Conservation (phyloP, 2,329 filamentous ascomycete species). For the Trichocomaceae sp. region DNA sequence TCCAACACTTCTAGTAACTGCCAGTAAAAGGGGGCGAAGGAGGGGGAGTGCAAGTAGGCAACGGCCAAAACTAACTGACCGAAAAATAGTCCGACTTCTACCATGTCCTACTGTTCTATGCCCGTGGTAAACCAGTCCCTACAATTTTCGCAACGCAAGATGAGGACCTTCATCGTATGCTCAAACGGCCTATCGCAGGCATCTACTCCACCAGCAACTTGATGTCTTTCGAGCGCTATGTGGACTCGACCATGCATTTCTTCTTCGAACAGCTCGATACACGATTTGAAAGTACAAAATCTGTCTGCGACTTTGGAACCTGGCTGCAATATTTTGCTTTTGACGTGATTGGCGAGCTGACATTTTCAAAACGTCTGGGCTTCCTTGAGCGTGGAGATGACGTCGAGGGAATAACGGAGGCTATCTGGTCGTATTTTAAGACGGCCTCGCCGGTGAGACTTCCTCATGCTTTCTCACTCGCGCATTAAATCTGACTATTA, state of each 20-base stretch:
- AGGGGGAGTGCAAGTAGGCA: neutral
- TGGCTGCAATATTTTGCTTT: conserved; percentile 21
- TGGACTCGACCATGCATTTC: neutral
- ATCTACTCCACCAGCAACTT: conserved; percentile 3
- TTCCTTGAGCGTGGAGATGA: conserved; percentile 29
- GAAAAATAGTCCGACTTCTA: conserved; percentile 3
- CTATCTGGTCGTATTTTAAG: conserved; percentile 24
- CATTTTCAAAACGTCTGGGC: conserved; percentile 28
- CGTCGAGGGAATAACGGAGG: conserved; percentile 27
- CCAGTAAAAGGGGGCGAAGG: no score
- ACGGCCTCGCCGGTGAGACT: conserved; percentile 15
- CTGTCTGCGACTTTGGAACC: neutral
- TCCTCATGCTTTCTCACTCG: neutral
- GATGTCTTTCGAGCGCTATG: conserved; percentile 4
- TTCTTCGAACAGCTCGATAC: neutral
- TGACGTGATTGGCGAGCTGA: conserved; percentile 33
- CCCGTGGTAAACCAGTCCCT: neutral
- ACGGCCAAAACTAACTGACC: neutral
- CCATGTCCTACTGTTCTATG: neutral
- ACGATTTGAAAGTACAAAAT: neutral
- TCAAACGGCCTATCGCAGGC: neutral
- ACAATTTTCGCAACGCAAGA: conserved; percentile 8
- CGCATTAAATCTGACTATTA: conserved; percentile 17
- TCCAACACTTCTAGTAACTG: neutral
- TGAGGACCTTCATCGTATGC: conserved; percentile 2